These are phyloP conservation scores for Dimargaris cristalligena DNA, from an alignment of 192 early-diverging fungal species.

Conservation along the genomic window DNA sequence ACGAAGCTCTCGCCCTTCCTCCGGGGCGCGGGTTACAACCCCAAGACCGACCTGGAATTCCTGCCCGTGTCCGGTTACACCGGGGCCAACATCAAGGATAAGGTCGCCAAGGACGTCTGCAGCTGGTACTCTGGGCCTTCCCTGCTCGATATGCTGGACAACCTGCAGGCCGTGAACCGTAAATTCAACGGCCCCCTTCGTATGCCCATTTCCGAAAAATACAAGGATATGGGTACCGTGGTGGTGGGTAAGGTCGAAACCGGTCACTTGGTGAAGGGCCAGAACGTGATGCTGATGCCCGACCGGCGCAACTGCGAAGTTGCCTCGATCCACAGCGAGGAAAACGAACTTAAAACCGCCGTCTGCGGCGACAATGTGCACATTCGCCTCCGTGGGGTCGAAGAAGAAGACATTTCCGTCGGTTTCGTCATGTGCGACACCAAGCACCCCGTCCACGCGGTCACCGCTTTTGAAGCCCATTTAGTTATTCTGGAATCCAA, in stretches of 20 bases:
- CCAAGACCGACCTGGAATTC: slow-evolving; percentile 65
- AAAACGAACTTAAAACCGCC: slow-evolving; percentile 56
- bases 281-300: slow-evolving; percentile 81
- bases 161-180: slow-evolving; percentile 63
- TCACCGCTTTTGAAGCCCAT: slow-evolving; percentile 70
- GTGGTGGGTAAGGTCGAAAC: slow-evolving; percentile 94
- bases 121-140: slow-evolving; percentile 74
- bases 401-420: slow-evolving; percentile 76
- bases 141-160: slow-evolving; percentile 75
- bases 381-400: slow-evolving; percentile 71
- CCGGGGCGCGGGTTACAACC: slow-evolving; percentile 75
- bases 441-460: slow-evolving; percentile 61
- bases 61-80: slow-evolving; percentile 95
- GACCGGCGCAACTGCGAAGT: slow-evolving; percentile 65
- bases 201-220: slow-evolving; percentile 90
- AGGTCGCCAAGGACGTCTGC: slow-evolving; percentile 38
- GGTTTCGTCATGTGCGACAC: slow-evolving; percentile 78
- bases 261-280: slow-evolving; percentile 76
- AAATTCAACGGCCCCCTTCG: slow-evolving; percentile 78
- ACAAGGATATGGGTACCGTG: slow-evolving; percentile 96
- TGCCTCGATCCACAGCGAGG: slow-evolving; percentile 66
- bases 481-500: slow-evolving; percentile 83
- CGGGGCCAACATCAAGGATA: slow-evolving; percentile 91
- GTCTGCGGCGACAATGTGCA: slow-evolving; percentile 89
- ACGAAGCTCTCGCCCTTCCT: slow-evolving; percentile 79